These are phyloP conservation scores for Corynespora cassiicola DNA, from an alignment of 2,329 filamentous ascomycete species.

Conservation along the genomic window DNA sequence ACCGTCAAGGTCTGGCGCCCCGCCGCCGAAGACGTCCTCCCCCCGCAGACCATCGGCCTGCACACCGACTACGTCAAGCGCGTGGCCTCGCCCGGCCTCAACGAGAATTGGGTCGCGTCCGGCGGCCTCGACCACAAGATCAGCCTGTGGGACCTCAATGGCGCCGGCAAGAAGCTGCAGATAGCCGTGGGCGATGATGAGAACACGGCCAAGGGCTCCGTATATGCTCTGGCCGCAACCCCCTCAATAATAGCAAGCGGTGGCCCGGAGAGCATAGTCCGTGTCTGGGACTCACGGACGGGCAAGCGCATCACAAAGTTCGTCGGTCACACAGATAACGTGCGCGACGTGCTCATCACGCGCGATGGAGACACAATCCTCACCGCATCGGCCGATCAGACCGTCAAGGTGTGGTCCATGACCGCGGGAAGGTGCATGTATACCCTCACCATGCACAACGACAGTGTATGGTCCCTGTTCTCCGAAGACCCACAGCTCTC, in stretches of 20 bases:
- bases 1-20: slow-evolving; percentile 94
- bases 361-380: slow-evolving; percentile 88
- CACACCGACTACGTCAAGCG: slow-evolving; percentile 98
- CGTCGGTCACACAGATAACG: slow-evolving; percentile 93
- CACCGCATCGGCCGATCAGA: slow-evolving; percentile 94
- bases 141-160: slow-evolving; percentile 90
- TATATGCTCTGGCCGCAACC: slow-evolving; percentile 86
- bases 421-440: slow-evolving; percentile 96
- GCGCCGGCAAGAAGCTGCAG: slow-evolving; percentile 82
- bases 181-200: slow-evolving; percentile 88
- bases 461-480: slow-evolving; percentile 95
- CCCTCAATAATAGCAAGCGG: slow-evolving; percentile 86
- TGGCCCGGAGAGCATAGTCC: slow-evolving; percentile 90
- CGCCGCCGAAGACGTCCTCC: slow-evolving; percentile 65
- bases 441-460: slow-evolving; percentile 98
- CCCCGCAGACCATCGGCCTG: slow-evolving; percentile 82
- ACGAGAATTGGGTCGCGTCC: slow-evolving; percentile 87
- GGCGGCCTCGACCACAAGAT: slow-evolving; percentile 93
- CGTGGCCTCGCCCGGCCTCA: slow-evolving; percentile 75
- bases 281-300: slow-evolving; percentile 88
- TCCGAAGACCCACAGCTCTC: slow-evolving; percentile 85
- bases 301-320: slow-evolving; percentile 95
- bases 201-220: slow-evolving; percentile 84
- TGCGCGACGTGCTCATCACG: slow-evolving; percentile 88
- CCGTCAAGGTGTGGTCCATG: slow-evolving; percentile 97